phyloP scores from a whole-genome alignment of 2,329 filamentous ascomycete genomes.

The Trichoderma brevicompactum region DNA sequence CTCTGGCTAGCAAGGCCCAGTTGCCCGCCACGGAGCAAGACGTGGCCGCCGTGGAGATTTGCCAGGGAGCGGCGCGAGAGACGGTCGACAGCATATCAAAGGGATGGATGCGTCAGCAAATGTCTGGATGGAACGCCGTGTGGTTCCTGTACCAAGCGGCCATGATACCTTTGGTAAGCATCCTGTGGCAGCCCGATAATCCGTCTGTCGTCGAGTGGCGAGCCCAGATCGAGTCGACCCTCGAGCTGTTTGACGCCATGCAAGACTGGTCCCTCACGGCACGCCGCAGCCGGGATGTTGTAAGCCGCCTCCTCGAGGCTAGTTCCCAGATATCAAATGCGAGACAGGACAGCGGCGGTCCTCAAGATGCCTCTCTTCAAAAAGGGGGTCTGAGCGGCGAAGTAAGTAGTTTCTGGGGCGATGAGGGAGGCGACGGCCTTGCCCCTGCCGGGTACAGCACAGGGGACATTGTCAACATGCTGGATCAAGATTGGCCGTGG shows the following conservation, averaged over 20 bases:
- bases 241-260: constrained; percentile 66
- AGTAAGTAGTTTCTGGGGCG: constrained; percentile 2
- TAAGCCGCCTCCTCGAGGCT: constrained; percentile 67
- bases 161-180: constrained; percentile 76
- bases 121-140: constrained; percentile 79
- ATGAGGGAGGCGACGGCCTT: neutral
- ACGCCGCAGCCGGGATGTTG: constrained; percentile 64
- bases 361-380: neutral
- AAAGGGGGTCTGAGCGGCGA: neutral
- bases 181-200: constrained; percentile 69
- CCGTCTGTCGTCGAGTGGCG: constrained; percentile 57
- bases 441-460: neutral
- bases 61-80: constrained; percentile 69
- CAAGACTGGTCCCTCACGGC: constrained; percentile 68
- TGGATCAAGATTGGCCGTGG: constrained; percentile 25
- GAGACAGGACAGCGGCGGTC: neutral
- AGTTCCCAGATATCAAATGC: constrained; percentile 40
- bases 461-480: constrained; percentile 18
- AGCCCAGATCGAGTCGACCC: constrained; percentile 61
- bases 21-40: constrained; percentile 63
- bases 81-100: constrained; percentile 73
- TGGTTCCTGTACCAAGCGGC: constrained; percentile 82
- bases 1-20: constrained; percentile 58
- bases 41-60: constrained; percentile 68
- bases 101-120: constrained; percentile 73